Base-by-base conservation (phyloP, 768 basidiomycete genomes). In the Rubroboletus pulcherrimus region DNA sequence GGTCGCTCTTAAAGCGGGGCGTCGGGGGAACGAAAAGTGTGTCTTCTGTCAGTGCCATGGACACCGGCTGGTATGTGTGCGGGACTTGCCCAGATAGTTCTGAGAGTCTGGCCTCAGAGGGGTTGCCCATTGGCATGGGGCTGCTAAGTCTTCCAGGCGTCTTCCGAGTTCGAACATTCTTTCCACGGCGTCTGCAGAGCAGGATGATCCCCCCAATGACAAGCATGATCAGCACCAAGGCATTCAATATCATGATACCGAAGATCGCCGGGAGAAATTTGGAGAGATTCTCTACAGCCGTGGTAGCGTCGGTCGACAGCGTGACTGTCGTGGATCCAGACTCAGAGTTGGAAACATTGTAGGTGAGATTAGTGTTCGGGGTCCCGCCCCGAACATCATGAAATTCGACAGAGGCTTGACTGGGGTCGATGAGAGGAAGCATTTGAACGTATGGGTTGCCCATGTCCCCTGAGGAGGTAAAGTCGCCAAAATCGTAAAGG, bases 401-500 rank as follows among this genome's bases (percentile, higher is more conserved):
- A 72, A 93, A 93, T 52, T 89, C 87, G 44, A 73, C 64, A 15
- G 89, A 90, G 21, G 88, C 91, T 50, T 82, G 66, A 62, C 84
- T 74, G 19, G 91, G 84, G 65, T 91, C 78, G 57, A 88, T 70
- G 50, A 91, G 77, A 14, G 88, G 74, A 57, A 91, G 77, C 38
- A 93, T 72, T 70, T 86, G 85, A 73, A 93, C 80, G 68, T 88
- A 91, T 5, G 91, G 91, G 65, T 85, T 71, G 39, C 88, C 89
- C 83, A 85, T 85, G 15, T 78, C 70, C 37, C 83, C 85, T 5
- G 78, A 74, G 12, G 77, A 67, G 64, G 85, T 81, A 61, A 82
- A 91, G 72, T 93, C 88, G 24, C 91, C 91, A 66, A 87, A 93
- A 70, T 92, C 87, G 68, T 91, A 93, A 53, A 93, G 73, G 8